Evolutionary conservation across 257 asterid genomes (phyloP).

Genomic region (Ligustrum vulgare): DNA sequence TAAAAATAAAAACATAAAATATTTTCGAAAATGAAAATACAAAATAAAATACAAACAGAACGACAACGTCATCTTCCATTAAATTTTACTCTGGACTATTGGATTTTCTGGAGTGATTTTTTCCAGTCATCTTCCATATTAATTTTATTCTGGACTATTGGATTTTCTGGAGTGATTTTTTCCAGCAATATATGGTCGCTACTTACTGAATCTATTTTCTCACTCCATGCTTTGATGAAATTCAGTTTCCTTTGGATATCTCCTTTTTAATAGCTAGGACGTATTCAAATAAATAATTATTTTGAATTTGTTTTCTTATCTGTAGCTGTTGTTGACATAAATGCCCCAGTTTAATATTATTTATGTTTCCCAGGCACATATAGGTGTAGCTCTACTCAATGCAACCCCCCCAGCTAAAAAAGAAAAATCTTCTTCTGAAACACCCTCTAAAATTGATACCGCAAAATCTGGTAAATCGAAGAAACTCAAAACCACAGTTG

Average conservation of each 20-base stretch:
- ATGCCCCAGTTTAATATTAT: background rate
- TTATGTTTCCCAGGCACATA: slow-evolving; percentile 68
- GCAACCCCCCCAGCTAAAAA: slow-evolving; percentile 67
- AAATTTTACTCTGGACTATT: background rate
- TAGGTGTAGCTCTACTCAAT: slow-evolving; percentile 91
- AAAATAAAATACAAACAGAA: no score
- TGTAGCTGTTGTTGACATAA: background rate
- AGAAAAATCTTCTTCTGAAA: slow-evolving; percentile 55
- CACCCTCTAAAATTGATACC: slow-evolving; percentile 56
- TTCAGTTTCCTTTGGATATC: background rate
- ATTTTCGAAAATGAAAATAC: no score
- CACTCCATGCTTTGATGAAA: background rate
- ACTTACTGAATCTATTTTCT: background rate
- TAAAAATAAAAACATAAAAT: no score
- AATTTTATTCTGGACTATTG: background rate
- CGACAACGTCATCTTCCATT: no score
- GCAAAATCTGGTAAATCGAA: slow-evolving; percentile 57
- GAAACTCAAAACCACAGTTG: slow-evolving; percentile 51
- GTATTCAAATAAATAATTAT: background rate
- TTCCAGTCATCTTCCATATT: background rate
- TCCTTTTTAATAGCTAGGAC: background rate
- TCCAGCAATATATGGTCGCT: background rate
- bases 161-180: background rate
- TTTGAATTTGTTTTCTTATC: background rate
- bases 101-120: background rate